Evolutionary conservation across 192 early-diverging fungal species (phyloP).

Genomic region (Chytriomyces hyalinus): DNA sequence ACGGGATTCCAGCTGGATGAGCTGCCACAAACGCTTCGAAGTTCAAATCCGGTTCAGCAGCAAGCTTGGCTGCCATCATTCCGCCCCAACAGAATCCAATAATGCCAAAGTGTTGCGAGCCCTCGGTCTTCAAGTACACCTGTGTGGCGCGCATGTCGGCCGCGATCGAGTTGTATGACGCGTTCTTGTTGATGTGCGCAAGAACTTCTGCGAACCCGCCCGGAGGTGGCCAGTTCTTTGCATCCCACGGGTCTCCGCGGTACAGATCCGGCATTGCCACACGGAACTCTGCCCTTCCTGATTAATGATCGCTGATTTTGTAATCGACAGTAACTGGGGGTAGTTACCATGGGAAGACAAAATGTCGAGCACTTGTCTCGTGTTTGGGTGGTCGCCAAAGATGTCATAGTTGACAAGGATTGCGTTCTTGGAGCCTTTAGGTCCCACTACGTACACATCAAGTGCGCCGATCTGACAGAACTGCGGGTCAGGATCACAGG

Average conservation of each 20-base stretch:
- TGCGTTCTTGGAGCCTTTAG: conserved; percentile 15
- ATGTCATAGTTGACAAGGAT: conserved; percentile 35
- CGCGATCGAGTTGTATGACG: background rate
- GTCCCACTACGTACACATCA: conserved; percentile 26
- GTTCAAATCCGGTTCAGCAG: background rate
- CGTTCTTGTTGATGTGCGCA: conserved; percentile 13
- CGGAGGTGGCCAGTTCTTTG: conserved; percentile 11
- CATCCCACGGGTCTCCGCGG: conserved; percentile 28
- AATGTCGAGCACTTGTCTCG: conserved; percentile 27
- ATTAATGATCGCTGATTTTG: background rate
- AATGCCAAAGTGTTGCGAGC: conserved; percentile 18
- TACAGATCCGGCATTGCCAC: conserved; percentile 32
- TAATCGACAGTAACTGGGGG: background rate
- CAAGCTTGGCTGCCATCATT: background rate
- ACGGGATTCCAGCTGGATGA: conserved; percentile 15
- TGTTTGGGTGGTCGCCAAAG: conserved; percentile 30
- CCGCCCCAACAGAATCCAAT: conserved; percentile 36
- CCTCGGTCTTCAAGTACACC: background rate
- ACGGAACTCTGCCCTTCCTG: background rate
- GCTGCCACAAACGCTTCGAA: conserved; percentile 8
- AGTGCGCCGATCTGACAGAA: conserved; percentile 7
- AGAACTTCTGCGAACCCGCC: conserved; percentile 7
- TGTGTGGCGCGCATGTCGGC: background rate
- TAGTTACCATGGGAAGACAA: background rate
- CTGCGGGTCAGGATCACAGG: background rate